phyloP scores from a whole-genome alignment of 2,329 filamentous ascomycete genomes.

The Aspergillus puulaauensis region DNA sequence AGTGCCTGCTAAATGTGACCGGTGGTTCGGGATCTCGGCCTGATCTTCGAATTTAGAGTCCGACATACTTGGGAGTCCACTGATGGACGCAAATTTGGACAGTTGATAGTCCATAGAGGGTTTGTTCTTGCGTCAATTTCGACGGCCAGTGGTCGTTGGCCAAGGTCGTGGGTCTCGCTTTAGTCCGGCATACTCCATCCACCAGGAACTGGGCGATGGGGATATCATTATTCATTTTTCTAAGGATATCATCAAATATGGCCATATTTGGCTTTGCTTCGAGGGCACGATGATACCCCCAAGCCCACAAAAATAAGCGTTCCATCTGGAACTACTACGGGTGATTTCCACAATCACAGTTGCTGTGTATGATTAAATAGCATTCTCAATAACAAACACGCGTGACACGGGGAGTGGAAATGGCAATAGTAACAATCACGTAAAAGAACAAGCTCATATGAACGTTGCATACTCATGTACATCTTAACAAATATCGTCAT shows the following conservation, averaged over 20 bases:
- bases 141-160: background rate
- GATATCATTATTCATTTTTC: background rate
- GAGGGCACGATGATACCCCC: background rate
- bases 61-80: background rate
- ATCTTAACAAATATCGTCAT: conserved; percentile 39
- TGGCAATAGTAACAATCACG: conserved; percentile 10
- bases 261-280: background rate
- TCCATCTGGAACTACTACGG: background rate
- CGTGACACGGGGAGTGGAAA: conserved; percentile 12
- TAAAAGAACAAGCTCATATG: conserved; percentile 31
- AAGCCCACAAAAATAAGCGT: background rate
- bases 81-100: too few relatives aligned
- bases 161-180: background rate
- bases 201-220: background rate
- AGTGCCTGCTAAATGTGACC: background rate
- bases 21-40: background rate
- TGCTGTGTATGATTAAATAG: background rate
- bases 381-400: conserved; percentile 20
- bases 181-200: background rate
- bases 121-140: background rate
- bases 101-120: background rate
- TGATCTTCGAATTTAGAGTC: background rate
- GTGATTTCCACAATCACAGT: background rate
- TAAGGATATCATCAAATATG: background rate
- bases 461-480: conserved; percentile 39